Base-by-base conservation (phyloP, 805 yeast species). In the Metschnikowia arizonensis region DNA sequence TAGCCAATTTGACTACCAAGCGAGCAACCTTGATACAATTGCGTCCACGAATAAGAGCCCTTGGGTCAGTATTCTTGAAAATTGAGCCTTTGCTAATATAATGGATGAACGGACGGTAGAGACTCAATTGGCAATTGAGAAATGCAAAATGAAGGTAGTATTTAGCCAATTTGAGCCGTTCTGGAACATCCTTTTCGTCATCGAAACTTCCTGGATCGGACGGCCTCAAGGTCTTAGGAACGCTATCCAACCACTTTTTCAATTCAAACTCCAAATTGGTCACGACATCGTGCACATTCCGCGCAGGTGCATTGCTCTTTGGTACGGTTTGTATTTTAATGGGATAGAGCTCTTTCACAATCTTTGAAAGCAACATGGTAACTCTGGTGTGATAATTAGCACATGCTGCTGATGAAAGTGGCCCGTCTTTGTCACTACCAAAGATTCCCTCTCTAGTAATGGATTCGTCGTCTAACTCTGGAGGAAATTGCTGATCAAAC, bases 61-160 rank as follows among this genome's bases (percentile, higher is more conserved):
- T 72, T 35, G 81, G 76, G 55, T 81, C 85, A 1, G 69, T 58
- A 10, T 57, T 51, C 26, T 60, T 58, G n/a, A 56, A 50, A 37
- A 58, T 56, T 26, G 58, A 47, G 36, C 78, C 80, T 41, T 85
- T 81, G 28, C 87, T 77, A 43, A 85, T 77, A 60, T 83, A 87
- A 65, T 88, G 96, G 53, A 89, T 85, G 60, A 88, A 89, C 1
- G 97, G 97, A 41, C 96, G 77, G 58, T 88, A 89, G 12, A 89
- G 70, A 57, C 86, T 83, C 46, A 88, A 81, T 60, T 85, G 85
- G 45, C 88, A 86, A 58, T 88, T 87, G 39, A 85, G 67, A 51
- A 81, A 85, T 21, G 88, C 80, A 42, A 85, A 65, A 60, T 83
- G 86, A 25, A 88, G 66, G 42, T 87, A 72, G 58, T 88, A 74